These are phyloP conservation scores for Fusarium musae DNA, from an alignment of 2,329 filamentous ascomycete genomes.

Conservation along the genomic window DNA sequence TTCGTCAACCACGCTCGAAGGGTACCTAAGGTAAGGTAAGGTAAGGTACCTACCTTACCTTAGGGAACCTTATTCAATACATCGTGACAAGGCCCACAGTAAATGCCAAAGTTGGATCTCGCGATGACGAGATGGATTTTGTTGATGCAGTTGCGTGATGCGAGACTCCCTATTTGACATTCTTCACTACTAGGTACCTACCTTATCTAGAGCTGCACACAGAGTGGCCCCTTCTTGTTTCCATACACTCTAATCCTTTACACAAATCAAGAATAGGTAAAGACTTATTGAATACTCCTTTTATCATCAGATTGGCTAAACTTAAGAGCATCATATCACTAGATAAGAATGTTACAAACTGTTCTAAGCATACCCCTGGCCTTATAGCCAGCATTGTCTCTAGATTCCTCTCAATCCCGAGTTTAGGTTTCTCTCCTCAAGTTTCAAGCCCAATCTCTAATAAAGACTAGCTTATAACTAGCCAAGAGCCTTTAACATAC, in stretches of 20 bases:
- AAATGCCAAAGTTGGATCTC: neutral
- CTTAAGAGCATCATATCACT: neutral
- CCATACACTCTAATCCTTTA: neutral
- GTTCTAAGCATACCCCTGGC: neutral
- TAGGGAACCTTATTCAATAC: neutral
- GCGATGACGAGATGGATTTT: neutral
- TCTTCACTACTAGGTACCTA: neutral
- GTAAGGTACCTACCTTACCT: too few relatives aligned
- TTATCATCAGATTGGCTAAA: neutral
- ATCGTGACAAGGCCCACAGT: neutral
- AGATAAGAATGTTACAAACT: neutral
- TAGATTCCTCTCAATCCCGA: neutral
- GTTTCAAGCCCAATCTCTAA: neutral
- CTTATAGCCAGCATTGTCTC: neutral
- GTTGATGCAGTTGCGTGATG: neutral
- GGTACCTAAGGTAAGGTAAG: neutral
- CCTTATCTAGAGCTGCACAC: neutral
- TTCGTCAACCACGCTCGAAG: neutral
- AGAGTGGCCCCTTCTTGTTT: neutral
- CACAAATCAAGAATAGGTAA: neutral
- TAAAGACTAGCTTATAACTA: neutral
- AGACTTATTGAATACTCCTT: too few relatives aligned
- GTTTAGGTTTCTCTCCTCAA: neutral
- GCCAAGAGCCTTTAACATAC: neutral
- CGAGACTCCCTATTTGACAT: neutral